These are phyloP conservation scores for Pinus taeda DNA, from an alignment of 75 land plant species.

Conservation along the genomic window DNA sequence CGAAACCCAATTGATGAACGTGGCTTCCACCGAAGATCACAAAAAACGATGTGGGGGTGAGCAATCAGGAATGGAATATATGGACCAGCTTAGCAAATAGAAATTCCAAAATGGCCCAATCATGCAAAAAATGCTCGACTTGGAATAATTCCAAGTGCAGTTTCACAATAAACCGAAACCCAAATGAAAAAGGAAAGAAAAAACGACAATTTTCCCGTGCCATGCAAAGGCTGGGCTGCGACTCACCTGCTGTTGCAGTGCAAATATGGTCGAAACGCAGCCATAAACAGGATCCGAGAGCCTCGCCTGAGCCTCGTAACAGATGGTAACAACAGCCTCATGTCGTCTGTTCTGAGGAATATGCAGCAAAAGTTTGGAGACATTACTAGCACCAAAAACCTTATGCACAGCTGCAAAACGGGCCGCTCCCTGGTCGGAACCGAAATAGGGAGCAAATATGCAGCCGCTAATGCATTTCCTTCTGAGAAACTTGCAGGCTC, in stretches of 20 bases:
- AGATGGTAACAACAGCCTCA: conserved; percentile 92
- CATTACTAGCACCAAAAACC: conserved; percentile 97
- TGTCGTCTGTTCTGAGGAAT: conserved; percentile 74
- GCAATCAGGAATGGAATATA: no score
- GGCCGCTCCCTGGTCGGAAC: conserved; percentile 88
- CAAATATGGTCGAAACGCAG: conserved; percentile 81
- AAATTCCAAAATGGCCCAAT: no score
- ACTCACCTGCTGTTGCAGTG: conserved; percentile 90
- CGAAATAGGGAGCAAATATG: conserved; percentile 93
- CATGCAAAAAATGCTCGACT: no score
- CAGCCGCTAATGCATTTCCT: conserved; percentile 86
- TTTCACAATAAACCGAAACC: no score
- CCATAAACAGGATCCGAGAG: conserved; percentile 92
- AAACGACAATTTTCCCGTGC: no score
- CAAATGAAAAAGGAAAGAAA: no score
- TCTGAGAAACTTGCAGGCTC: conserved; percentile 46
- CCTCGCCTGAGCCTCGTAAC: conserved; percentile 94
- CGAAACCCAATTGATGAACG: no score
- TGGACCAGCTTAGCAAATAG: no score
- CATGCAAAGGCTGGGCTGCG: no score
- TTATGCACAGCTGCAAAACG: conserved; percentile 98
- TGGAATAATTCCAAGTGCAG: no score
- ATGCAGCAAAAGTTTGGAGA: conserved; percentile 69
- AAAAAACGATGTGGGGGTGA: no score
- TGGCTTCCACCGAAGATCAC: no score